Base-by-base conservation (phyloP, 2,329 filamentous ascomycete species). In the Trichoderma endophyticum region DNA sequence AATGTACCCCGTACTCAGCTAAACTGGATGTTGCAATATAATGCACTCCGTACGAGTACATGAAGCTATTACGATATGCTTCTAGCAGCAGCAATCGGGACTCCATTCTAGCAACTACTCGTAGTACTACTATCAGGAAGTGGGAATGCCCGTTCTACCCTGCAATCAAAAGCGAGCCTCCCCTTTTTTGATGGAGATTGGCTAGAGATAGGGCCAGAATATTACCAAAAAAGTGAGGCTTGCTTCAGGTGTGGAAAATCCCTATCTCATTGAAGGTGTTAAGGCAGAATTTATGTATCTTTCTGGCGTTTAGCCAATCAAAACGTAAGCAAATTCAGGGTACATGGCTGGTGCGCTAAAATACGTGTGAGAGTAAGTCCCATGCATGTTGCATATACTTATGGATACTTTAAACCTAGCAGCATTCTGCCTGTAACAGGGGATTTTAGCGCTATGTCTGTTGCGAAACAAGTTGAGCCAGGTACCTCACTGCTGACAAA, bases 1-100 rank as follows among this genome's bases (percentile, higher is more conserved):
- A 57, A 67, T 67, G 64, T 67, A 67, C 64, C 64, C 64, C 64
- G 64, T 67, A 67, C 64, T 67, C 54, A 24, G 43, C 64, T 56
- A 56, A 59, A 36, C 34, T 67, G 34, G 24, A 67, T 67, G 24
- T 34, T 43, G 54, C 64, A 28, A 43, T 30, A 59, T 43, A 28
- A n/a, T 32, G 24, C 64, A 56, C 51, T 56, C 51, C 51, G 64
- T 56, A n/a, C 24, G 30, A 39, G 64, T 57, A 59, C 51, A 59
- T 67, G 64, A 67, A 67, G 64, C 64, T 54, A 67, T 59, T 28
- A 36, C 34, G 34, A 36, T 36, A 63, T 43, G 64, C 32, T 30
- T 59, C 51, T 67, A 67, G 64, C n/a, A 65, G n/a, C 9, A 32
- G 32, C 57, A 39, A 39, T 39, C 26, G 54, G 48, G 36, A 59